Evolutionary conservation across 2,329 filamentous ascomycete species (phyloP), one percentile per base, ranked within the genome.

Genomic region (Hymenoscyphus repandus): DNA sequence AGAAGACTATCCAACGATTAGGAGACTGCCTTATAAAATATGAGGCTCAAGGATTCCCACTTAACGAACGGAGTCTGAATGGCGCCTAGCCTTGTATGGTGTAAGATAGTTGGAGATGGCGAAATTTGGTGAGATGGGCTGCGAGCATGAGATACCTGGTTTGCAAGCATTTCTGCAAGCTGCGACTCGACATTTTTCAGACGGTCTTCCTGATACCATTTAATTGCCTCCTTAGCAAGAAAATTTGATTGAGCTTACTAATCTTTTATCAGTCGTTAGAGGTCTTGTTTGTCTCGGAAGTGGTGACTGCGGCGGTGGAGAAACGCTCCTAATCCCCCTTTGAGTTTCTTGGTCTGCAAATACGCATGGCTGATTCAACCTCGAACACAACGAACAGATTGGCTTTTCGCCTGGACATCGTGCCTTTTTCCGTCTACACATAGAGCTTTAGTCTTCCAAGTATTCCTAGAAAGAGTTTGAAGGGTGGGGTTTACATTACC

Each of bases 321-420:
- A 57, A 20, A 55, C 37, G 20, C 50, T 59, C 38, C 46, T 51
- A 22, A 51, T 34, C 15, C 27, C 22, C 39, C 15, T 40, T 18
- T 30, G 49, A 48, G 17, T 52, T 15, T 50, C 40, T 20, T 52
- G 49, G 38, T 67, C 65, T 6, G 69, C 69, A 59, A 77, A 77
- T 12, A 67, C 62, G 53, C 75, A 78, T 52, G 60, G 60, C 58
- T 77, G 74, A 5, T 69, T 67, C 30, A 77, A 64, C n/a, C 75
- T 69, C 31, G 69, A 65, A 62, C 75, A 78, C 46, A 74, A 69
- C 1, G 74, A 76, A 58, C 75, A 78, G 0, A 67, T 57, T 0
- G 75, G 75, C 50, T 72, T 69, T 56, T 77, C 74, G 7, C 75
- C 75, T 1, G 74, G 73, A 53, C 75, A 78, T 62, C 70, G 70